A percentile compares a stretch with the other conserved stretches of the same genome.
Evolutionary conservation across 257 asterid species (phyloP).

Genomic region (Jacaranda copaia): DNA sequence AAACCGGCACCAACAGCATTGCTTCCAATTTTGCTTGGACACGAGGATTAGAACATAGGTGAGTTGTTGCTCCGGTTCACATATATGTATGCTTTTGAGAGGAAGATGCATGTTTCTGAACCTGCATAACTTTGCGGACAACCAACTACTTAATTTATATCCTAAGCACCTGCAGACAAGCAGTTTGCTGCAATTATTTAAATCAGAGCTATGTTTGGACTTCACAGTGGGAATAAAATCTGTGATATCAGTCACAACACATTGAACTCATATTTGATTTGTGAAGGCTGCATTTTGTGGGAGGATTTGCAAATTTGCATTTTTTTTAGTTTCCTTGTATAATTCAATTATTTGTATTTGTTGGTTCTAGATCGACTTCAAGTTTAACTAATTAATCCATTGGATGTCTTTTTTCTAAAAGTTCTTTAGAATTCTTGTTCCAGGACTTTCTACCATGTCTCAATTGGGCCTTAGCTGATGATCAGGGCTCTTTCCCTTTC

Average conservation of each 20-base stretch:
- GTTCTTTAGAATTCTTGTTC: neutral
- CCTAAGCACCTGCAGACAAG: neutral
- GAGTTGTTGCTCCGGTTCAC: constrained; percentile 31
- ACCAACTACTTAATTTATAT: constrained; percentile 9
- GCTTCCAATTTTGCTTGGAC: constrained; percentile 98
- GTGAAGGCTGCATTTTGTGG: too few species aligned
- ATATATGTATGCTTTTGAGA: neutral
- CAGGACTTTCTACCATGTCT: neutral
- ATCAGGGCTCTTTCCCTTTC: too few species aligned
- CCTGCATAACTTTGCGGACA: neutral
- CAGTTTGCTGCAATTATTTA: constrained; percentile 21
- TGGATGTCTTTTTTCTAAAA: neutral
- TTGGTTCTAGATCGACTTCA: too few species aligned
- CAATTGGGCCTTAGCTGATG: too few species aligned
- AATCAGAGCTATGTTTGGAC: neutral
- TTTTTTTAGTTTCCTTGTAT: too few species aligned
- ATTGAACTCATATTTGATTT: too few species aligned
- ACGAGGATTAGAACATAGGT: constrained; percentile 87
- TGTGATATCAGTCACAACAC: too few species aligned
- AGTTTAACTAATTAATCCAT: too few species aligned
- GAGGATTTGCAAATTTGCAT: too few species aligned
- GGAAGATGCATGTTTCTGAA: neutral
- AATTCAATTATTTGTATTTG: too few species aligned
- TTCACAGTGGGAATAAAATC: neutral
- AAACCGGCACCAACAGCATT: constrained; percentile 93